Percentiles rank a stretch among this genome's conserved stretches.
These are phyloP conservation scores for Gossypium mustelinum DNA, from an alignment of 345 rosid genomes.

Conservation along the genomic window DNA sequence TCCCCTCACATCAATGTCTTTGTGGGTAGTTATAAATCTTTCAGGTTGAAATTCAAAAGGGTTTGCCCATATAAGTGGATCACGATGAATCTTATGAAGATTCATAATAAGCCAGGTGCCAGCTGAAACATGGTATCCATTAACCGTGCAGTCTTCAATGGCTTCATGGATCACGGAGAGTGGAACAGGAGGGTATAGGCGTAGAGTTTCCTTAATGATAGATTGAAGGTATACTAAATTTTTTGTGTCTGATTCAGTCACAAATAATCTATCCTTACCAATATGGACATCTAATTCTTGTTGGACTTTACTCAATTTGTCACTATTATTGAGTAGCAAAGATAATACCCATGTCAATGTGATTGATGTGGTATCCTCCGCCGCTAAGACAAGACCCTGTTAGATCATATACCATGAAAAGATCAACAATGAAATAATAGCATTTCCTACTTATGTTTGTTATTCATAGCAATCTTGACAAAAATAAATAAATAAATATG, in stretches of 20 bases:
- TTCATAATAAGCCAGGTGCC: slow-evolving; percentile 23
- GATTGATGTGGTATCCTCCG: slow-evolving; percentile 21
- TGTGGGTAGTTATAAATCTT: slow-evolving; percentile 25
- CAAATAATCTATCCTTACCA: slow-evolving; percentile 20
- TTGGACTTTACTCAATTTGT: slow-evolving; percentile 17
- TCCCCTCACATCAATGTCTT: slow-evolving; percentile 21
- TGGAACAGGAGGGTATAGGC: no score
- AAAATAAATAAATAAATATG: no score
- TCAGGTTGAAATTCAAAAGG: slow-evolving; percentile 28
- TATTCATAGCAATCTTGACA: no score
- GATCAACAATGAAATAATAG: no score
- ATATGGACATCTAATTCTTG: slow-evolving; percentile 24
- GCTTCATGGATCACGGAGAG: slow-evolving; percentile 21
- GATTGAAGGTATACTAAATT: no score
- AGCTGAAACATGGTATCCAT: slow-evolving; percentile 22
- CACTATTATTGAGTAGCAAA: slow-evolving; percentile 27
- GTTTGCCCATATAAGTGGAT: slow-evolving; percentile 26
- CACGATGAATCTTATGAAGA: slow-evolving; percentile 26
- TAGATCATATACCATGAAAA: not conserved
- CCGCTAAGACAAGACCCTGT: slow-evolving; percentile 27
- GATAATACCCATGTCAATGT: slow-evolving; percentile 30
- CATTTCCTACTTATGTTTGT: no score
- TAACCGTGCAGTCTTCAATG: slow-evolving; percentile 17
- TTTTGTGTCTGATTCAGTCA: no score
- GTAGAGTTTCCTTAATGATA: no score